A percentile compares a stretch with the other conserved stretches of the same genome.
phyloP scores from a whole-genome alignment of 192 early-diverging fungal species.

The Entomortierella chlamydospora region DNA sequence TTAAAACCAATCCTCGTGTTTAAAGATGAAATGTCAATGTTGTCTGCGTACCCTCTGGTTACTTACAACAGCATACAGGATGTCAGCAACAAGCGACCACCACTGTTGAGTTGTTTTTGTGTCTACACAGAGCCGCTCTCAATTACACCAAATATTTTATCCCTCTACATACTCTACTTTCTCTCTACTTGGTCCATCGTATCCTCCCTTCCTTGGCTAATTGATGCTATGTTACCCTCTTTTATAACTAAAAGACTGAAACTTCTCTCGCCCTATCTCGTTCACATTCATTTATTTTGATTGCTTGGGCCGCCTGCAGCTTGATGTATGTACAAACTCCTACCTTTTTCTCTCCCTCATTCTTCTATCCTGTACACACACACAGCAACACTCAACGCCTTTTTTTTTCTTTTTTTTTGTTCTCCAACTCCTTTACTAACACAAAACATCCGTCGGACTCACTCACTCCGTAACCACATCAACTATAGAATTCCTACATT shows the following conservation, averaged over 20 bases:
- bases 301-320: constrained; percentile 16
- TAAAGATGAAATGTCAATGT: no score
- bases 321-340: constrained; percentile 11
- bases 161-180: neutral
- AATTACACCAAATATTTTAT: neutral
- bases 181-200: neutral
- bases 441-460: neutral
- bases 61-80: neutral
- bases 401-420: neutral
- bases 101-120: neutral
- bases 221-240: no score
- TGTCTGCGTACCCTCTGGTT: no score
- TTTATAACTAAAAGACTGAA: no score
- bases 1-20: no score
- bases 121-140: neutral
- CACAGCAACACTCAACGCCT: neutral
- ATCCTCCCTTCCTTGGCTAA: neutral
- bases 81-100: neutral
- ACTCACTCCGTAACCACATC: neutral
- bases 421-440: neutral
- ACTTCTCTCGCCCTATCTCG: neutral
- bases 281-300: neutral
- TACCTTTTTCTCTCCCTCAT: neutral
- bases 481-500: no score
- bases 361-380: neutral